phyloP scores from a whole-genome alignment of 208 protist species.

The Lotmaria passim region DNA sequence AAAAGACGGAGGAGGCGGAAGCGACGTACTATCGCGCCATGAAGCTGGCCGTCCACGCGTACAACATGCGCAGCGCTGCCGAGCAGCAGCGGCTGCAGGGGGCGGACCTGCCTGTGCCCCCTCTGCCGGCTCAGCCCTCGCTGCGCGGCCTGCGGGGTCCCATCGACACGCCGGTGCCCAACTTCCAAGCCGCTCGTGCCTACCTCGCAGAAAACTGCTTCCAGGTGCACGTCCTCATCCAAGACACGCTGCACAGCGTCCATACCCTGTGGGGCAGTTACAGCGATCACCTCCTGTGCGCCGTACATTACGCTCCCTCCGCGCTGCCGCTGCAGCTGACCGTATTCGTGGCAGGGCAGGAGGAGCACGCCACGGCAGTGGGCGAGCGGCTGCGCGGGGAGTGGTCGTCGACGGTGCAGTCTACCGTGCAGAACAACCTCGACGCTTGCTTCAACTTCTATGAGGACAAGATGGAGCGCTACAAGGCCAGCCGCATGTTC shows the following conservation, averaged over 20 bases:
- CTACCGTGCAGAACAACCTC: conserved; percentile 94
- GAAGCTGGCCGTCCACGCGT: conserved; percentile 81
- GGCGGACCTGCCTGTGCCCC: conserved; percentile 30
- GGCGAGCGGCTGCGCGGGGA: conserved; percentile 88
- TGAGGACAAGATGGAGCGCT: conserved; percentile 90
- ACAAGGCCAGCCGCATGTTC: conserved; percentile 81
- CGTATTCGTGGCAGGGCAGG: conserved; percentile 72
- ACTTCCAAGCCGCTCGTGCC: conserved; percentile 60
- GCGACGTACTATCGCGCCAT: conserved; percentile 79
- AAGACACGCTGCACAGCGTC: conserved; percentile 81
- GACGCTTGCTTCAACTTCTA: conserved; percentile 95
- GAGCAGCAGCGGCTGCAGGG: conserved; percentile 69
- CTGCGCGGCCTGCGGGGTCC: conserved; percentile 71
- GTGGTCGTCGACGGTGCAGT: conserved; percentile 91
- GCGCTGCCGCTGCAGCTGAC: conserved; percentile 77
- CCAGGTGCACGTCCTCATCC: conserved; percentile 83
- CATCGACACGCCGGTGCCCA: conserved; percentile 83
- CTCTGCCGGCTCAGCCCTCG: conserved; percentile 42
- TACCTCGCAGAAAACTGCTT: conserved; percentile 91
- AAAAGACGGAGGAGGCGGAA: conserved; percentile 76
- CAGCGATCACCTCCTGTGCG: conserved; percentile 58
- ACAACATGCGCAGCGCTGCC: conserved; percentile 57
- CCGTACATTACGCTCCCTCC: conserved; percentile 44
- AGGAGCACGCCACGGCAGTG: conserved; percentile 55
- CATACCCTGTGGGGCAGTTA: conserved; percentile 85